A percentile compares a stretch with the other conserved stretches of the same genome.
Conservation (phyloP, 2,329 filamentous ascomycete species). For the Claviceps africana region DNA sequence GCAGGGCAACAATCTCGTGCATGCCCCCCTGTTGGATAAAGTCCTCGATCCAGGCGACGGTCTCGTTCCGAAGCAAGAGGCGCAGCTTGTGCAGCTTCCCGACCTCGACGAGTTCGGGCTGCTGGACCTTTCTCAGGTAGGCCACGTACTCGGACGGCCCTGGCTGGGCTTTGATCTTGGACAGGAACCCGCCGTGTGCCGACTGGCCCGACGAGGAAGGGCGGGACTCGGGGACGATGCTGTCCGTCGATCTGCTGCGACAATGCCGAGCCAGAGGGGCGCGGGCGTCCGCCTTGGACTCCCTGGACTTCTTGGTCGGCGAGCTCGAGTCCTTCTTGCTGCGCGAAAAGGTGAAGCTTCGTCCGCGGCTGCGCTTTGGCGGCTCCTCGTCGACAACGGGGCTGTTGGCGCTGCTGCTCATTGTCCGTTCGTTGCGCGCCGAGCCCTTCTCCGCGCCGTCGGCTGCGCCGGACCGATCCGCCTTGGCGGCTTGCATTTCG, state of each 20-base stretch:
- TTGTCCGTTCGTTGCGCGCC: conserved; percentile 19
- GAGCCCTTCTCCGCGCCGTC: conserved; percentile 24
- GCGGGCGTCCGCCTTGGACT: conserved; percentile 36
- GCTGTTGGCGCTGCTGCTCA: conserved; percentile 18
- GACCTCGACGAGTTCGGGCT: conserved; percentile 78
- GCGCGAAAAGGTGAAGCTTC: conserved; percentile 64
- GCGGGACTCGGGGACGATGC: conserved; percentile 44
- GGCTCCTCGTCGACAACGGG: conserved; percentile 31
- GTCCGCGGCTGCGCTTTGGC: conserved; percentile 32
- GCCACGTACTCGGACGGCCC: conserved; percentile 72
- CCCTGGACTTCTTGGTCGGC: conserved; percentile 60
- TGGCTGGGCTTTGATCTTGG: conserved; percentile 59
- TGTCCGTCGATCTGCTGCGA: conserved; percentile 60
- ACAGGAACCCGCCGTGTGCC: conserved; percentile 43
- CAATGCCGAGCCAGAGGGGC: conserved; percentile 48
- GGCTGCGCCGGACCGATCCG: conserved; percentile 30
- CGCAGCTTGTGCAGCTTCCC: conserved; percentile 88
- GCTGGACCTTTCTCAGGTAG: conserved; percentile 68
- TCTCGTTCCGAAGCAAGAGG: conserved; percentile 81
- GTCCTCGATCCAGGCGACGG: conserved; percentile 84
- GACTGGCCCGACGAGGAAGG: conserved; percentile 35
- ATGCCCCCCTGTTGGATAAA: conserved; percentile 86
- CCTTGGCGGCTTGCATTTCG: conserved; percentile 42
- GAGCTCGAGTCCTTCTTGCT: conserved; percentile 49
- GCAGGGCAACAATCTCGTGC: conserved; percentile 72